Conservation (phyloP, 2,329 filamentous ascomycete genomes). For the Ophiostoma tasmaniense region DNA sequence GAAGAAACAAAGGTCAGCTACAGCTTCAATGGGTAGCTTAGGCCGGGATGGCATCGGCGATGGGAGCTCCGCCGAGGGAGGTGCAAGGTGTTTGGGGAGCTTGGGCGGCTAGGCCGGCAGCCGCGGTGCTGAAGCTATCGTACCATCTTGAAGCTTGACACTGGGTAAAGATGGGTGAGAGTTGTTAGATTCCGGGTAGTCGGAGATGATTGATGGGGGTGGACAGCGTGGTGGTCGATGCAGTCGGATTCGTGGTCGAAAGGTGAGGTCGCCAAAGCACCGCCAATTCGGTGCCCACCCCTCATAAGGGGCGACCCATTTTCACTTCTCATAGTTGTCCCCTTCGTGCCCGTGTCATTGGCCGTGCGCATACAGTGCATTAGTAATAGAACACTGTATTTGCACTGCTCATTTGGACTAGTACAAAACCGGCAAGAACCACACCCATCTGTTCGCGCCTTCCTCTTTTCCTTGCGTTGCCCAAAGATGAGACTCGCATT, state of each 20-base stretch:
- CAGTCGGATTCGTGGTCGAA: slow-evolving; percentile 12
- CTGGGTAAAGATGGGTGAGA: background rate
- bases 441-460: background rate
- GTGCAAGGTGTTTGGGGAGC: background rate
- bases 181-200: background rate
- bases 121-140: background rate
- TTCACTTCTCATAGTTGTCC: slow-evolving; percentile 20
- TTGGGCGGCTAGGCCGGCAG: background rate
- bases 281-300: slow-evolving; percentile 17
- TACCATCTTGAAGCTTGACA: slow-evolving; percentile 16
- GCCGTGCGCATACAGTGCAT: slow-evolving; percentile 17
- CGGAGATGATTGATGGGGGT: background rate
- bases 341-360: slow-evolving; percentile 18
- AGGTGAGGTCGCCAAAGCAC: slow-evolving; percentile 13
- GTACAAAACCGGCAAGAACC: background rate
- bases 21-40: background rate
- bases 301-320: slow-evolving; percentile 19
- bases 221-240: background rate
- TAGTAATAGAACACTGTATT: background rate
- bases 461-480: background rate
- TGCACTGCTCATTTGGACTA: slow-evolving; percentile 7
- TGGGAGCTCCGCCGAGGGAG: slow-evolving; percentile 6
- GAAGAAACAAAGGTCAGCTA: background rate
- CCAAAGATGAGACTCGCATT: background rate
- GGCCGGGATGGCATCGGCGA: background rate